Evolutionary conservation across 345 rosid species (phyloP).

Genomic region (Acer yangbiense): DNA sequence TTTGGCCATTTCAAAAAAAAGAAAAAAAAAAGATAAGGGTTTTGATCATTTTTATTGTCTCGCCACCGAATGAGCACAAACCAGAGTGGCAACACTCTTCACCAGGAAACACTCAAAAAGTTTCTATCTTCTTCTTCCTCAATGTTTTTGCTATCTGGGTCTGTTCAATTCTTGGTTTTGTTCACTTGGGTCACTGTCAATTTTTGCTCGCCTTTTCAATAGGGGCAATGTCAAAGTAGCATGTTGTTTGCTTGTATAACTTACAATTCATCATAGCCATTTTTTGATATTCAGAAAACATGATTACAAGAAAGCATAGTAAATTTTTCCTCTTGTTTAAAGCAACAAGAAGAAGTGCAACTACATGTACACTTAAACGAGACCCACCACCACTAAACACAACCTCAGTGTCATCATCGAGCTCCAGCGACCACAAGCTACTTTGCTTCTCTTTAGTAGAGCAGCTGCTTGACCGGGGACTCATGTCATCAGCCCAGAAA

Average conservation of each 20-base stretch:
- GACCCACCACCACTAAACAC: constrained; percentile 28
- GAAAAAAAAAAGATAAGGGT: too few species aligned
- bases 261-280: too few species aligned
- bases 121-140: too few species aligned
- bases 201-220: not conserved
- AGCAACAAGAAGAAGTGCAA: constrained; percentile 36
- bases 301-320: constrained; percentile 29
- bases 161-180: too few species aligned
- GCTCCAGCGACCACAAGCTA: constrained; percentile 36
- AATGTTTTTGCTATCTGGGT: too few species aligned
- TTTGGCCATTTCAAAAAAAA: too few species aligned
- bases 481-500: constrained; percentile 42
- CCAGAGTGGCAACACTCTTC: too few species aligned
- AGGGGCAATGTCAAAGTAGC: not conserved
- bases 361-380: constrained; percentile 34
- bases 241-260: too few species aligned
- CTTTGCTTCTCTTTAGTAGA: constrained; percentile 47
- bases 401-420: constrained; percentile 11
- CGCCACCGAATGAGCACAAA: too few species aligned
- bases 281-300: constrained; percentile 4
- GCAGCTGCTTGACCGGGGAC: constrained; percentile 46
- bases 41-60: too few species aligned
- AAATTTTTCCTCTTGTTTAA: constrained; percentile 30
- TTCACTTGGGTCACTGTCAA: too few species aligned
- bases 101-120: too few species aligned